These are phyloP conservation scores for Ophiorrhiza pumila DNA, from an alignment of 257 asterid genomes.

Conservation along the genomic window DNA sequence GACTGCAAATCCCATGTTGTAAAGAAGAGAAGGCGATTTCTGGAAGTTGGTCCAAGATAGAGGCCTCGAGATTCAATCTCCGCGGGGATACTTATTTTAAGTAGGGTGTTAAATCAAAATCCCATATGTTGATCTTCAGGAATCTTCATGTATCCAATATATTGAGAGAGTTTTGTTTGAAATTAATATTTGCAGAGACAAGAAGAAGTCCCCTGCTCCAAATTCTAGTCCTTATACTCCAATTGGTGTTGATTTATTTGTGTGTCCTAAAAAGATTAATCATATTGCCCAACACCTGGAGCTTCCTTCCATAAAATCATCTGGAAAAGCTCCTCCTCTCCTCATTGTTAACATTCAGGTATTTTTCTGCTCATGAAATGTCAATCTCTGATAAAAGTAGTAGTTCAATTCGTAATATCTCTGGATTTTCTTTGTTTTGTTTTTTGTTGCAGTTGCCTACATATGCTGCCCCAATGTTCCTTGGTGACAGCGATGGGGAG, in stretches of 20 bases:
- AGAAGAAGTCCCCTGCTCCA: slow-evolving; percentile 84
- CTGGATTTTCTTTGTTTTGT: slow-evolving; percentile 1
- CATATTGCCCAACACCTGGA: slow-evolving; percentile 94
- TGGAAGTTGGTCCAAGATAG: slow-evolving; percentile 80
- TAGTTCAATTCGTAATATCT: no score
- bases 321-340: slow-evolving; percentile 58
- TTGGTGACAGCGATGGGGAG: slow-evolving; percentile 88
- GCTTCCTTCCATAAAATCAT: slow-evolving; percentile 63
- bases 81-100: slow-evolving; percentile 81
- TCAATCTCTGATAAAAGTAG: no score
- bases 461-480: slow-evolving; percentile 78
- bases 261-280: slow-evolving; percentile 61
- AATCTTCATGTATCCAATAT: background rate
- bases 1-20: slow-evolving; percentile 65
- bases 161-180: no score
- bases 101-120: slow-evolving; percentile 39
- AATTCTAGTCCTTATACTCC: slow-evolving; percentile 71
- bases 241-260: slow-evolving; percentile 85
- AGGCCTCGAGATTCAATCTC: slow-evolving; percentile 80
- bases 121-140: slow-evolving; percentile 3
- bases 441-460: slow-evolving; percentile 65
- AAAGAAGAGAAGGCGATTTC: slow-evolving; percentile 57
- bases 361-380: background rate
- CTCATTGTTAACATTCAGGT: slow-evolving; percentile 96
- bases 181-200: slow-evolving; percentile 63